These are phyloP conservation scores for Chloropicon primus DNA, from an alignment of 139 green algal species.

Conservation along the genomic window DNA sequence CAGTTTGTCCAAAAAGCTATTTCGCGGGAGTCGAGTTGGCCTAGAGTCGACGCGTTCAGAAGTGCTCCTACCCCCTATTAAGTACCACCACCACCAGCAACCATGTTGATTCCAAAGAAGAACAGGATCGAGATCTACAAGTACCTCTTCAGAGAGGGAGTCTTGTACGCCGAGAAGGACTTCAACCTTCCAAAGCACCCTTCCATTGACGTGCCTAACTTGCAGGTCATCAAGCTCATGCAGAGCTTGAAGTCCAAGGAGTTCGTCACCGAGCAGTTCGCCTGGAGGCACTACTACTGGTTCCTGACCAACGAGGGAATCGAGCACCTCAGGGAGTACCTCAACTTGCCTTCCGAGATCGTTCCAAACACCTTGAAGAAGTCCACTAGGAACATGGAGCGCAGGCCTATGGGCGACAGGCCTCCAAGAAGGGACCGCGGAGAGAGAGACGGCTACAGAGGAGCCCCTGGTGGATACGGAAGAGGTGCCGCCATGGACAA, in stretches of 20 bases:
- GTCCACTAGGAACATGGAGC: slow-evolving; percentile 55
- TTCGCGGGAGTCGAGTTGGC: slow-evolving; percentile 79
- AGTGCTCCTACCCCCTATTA: slow-evolving; percentile 33
- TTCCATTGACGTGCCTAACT: slow-evolving; percentile 86
- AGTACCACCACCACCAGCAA: slow-evolving; percentile 9
- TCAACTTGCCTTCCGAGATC: slow-evolving; percentile 90
- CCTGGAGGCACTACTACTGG: slow-evolving; percentile 91
- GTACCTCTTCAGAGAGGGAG: slow-evolving; percentile 99
- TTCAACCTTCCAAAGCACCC: slow-evolving; percentile 92
- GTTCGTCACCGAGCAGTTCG: slow-evolving; percentile 89
- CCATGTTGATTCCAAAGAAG: slow-evolving; percentile 97
- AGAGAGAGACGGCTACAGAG: slow-evolving; percentile 31
- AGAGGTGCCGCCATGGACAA: slow-evolving; percentile 10
- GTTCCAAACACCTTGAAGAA: slow-evolving; percentile 93
- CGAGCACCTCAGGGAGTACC: slow-evolving; percentile 94
- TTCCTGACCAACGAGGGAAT: slow-evolving; percentile 97
- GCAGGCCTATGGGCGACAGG: slow-evolving; percentile 18
- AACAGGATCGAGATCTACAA: slow-evolving; percentile 97
- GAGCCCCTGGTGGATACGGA: slow-evolving; percentile 1
- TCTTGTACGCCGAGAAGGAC: slow-evolving; percentile 98
- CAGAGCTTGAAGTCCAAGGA: slow-evolving; percentile 94
- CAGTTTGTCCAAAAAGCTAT: neutral
- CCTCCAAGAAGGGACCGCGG: slow-evolving; percentile 29
- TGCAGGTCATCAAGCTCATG: slow-evolving; percentile 83
- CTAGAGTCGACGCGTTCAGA: slow-evolving; percentile 63